These are phyloP conservation scores for Xylariaceae sp. DNA, from an alignment of 2,329 filamentous ascomycete species.

Conservation along the genomic window DNA sequence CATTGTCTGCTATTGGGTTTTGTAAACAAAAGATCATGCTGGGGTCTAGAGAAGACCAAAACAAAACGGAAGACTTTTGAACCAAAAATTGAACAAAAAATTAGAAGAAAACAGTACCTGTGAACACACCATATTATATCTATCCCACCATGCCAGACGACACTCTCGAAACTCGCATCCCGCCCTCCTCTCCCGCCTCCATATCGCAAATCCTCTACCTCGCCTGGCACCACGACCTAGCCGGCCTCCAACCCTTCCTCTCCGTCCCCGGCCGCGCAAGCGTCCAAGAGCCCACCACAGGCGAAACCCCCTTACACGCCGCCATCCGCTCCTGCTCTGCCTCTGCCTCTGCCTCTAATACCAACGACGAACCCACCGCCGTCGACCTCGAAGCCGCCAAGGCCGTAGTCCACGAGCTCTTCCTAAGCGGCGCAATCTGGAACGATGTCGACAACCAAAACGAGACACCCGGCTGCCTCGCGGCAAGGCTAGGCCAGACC, in stretches of 20 bases:
- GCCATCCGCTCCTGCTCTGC: conserved; percentile 72
- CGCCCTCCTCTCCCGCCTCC: conserved; percentile 47
- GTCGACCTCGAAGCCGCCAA: conserved; percentile 54
- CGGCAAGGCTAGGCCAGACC: conserved; percentile 62
- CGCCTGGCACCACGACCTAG: conserved; percentile 59
- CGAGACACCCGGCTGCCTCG: conserved; percentile 90
- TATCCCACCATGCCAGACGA: conserved; percentile 41
- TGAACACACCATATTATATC: neutral
- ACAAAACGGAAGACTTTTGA: too few species aligned
- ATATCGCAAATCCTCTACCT: conserved; percentile 50
- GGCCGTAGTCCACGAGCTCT: conserved; percentile 68
- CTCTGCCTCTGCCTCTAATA: conserved; percentile 26
- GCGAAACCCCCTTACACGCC: conserved; percentile 83
- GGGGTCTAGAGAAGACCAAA: too few species aligned
- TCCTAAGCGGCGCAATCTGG: conserved; percentile 92
- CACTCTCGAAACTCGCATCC: conserved; percentile 50
- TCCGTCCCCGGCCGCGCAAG: conserved; percentile 61
- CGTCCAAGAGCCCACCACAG: conserved; percentile 78
- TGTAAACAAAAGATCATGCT: too few species aligned
- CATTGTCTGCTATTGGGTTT: too few species aligned
- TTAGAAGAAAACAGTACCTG: neutral
- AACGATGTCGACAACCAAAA: conserved; percentile 84
- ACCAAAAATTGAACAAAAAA: too few species aligned
- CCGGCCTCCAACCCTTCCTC: conserved; percentile 66
- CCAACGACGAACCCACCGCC: conserved; percentile 31